A percentile compares a stretch with the other conserved stretches of the same genome.
Conservation (phyloP, 1,284 basidiomycete species). For the Cutaneotrichosporon sp. region DNA sequence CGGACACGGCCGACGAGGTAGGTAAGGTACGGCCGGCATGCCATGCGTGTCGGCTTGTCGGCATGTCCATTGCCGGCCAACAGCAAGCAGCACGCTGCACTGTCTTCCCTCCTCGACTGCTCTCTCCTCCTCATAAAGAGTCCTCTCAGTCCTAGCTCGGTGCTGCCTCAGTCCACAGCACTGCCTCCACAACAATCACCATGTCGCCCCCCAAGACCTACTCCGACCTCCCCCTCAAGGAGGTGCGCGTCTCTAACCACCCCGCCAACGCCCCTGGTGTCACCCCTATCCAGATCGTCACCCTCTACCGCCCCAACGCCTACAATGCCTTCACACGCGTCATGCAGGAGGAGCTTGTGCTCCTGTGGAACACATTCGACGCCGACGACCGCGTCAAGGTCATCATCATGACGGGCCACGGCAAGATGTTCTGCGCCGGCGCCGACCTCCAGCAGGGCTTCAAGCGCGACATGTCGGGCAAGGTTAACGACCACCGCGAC, state of each 20-base stretch:
- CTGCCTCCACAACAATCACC: too few species aligned
- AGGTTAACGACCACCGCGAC: conserved; percentile 22
- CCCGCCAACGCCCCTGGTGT: conserved; percentile 22
- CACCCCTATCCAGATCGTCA: conserved; percentile 26
- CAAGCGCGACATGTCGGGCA: conserved; percentile 10
- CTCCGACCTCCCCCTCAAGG: conserved; percentile 8
- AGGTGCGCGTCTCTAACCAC: conserved; percentile 21
- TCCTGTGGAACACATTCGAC: conserved; percentile 15
- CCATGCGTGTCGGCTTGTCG: too few species aligned
- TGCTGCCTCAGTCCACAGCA: too few species aligned
- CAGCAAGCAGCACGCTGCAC: too few species aligned
- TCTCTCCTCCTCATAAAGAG: too few species aligned
- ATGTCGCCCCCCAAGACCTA: conserved; percentile 9
- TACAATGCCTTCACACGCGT: conserved; percentile 25
- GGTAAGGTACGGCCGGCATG: too few species aligned
- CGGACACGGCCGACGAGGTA: too few species aligned
- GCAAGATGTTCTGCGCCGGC: conserved; percentile 27
- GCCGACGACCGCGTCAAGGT: conserved; percentile 25
- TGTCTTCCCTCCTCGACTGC: too few species aligned
- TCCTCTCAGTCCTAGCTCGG: too few species aligned
- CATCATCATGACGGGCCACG: conserved; percentile 22
- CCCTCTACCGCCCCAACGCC: conserved; percentile 22
- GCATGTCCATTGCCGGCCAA: too few species aligned
- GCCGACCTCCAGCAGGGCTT: conserved; percentile 23
- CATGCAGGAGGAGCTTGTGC: conserved; percentile 22